Evolutionary conservation across 768 basidiomycete genomes (phyloP).

Genomic region (Psilocybe cubensis): DNA sequence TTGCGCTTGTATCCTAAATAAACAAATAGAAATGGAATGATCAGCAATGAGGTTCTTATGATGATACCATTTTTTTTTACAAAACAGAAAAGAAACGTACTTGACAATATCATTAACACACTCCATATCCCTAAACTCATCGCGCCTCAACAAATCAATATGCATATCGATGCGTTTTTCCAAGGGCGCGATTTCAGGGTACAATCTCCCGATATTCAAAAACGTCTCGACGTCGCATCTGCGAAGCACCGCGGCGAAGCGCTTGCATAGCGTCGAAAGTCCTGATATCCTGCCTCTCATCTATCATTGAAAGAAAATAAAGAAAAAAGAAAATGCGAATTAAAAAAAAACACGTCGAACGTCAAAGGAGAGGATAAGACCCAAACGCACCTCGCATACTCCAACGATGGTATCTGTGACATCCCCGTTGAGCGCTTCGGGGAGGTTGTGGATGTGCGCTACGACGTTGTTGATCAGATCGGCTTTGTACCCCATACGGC

Average conservation of each 20-base stretch:
- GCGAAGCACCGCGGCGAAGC: conserved; percentile 84
- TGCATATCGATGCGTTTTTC: conserved; percentile 95
- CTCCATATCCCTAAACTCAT: conserved; percentile 93
- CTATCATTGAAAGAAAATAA: conserved; percentile 34
- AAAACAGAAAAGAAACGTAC: conserved; percentile 43
- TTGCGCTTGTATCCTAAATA: conserved; percentile 83
- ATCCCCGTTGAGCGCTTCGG: conserved; percentile 80
- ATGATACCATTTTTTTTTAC: no score
- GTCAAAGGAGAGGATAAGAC: conserved; percentile 19
- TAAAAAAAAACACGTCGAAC: neutral
- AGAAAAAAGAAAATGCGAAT: conserved; percentile 3
- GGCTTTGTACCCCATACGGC: conserved; percentile 82
- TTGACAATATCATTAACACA: conserved; percentile 89
- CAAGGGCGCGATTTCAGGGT: conserved; percentile 82
- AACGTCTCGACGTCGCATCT: conserved; percentile 85
- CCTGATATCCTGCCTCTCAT: conserved; percentile 84
- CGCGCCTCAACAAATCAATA: conserved; percentile 78
- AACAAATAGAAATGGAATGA: neutral
- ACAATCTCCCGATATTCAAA: conserved; percentile 82
- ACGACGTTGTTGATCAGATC: conserved; percentile 86
- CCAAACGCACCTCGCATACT: conserved; percentile 81
- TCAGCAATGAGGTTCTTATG: no score
- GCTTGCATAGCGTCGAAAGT: conserved; percentile 83
- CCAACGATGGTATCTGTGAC: conserved; percentile 91
- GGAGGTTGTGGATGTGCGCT: conserved; percentile 81